These are phyloP conservation scores for Hapsidospora chrysogenum DNA, from an alignment of 495 filamentous ascomycete species.

Conservation along the genomic window DNA sequence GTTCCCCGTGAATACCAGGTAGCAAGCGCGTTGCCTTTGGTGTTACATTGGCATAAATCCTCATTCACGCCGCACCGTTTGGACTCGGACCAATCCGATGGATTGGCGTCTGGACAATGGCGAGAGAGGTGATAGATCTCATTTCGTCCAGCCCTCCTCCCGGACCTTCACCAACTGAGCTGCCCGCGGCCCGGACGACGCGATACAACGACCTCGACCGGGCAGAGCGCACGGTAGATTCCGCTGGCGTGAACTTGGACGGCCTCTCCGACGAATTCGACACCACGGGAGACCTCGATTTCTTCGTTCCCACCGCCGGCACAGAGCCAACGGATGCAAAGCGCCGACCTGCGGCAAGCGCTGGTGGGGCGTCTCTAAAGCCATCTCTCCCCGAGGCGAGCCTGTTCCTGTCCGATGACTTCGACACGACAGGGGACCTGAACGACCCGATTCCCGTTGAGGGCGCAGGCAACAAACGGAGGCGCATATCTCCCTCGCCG, in stretches of 20 bases:
- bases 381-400: too few relatives aligned
- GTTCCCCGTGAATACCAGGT: too few relatives aligned
- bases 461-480: conserved; percentile 8
- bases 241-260: background rate
- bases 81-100: too few relatives aligned
- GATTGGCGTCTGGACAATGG: background rate
- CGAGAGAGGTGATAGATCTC: conserved; percentile 1
- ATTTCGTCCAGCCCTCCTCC: conserved; percentile 1
- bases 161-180: too few relatives aligned
- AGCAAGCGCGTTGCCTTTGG: background rate
- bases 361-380: too few relatives aligned
- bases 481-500: conserved; percentile 9
- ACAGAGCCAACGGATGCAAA: too few relatives aligned
- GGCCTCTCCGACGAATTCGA: background rate
- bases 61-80: background rate
- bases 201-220: too few relatives aligned
- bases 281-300: background rate
- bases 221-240: too few relatives aligned
- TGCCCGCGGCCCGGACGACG: too few relatives aligned
- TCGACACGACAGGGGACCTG: conserved; percentile 21
- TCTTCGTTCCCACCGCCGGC: too few relatives aligned
- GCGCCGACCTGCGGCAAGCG: too few relatives aligned
- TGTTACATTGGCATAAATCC: background rate
- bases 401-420: conserved; percentile 33
- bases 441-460: conserved; percentile 7